A percentile compares a stretch with the other conserved stretches of the same genome.
Evolutionary conservation across 2,329 filamentous ascomycete species (phyloP).

Genomic region (Tolypocladium cylindrosporum): DNA sequence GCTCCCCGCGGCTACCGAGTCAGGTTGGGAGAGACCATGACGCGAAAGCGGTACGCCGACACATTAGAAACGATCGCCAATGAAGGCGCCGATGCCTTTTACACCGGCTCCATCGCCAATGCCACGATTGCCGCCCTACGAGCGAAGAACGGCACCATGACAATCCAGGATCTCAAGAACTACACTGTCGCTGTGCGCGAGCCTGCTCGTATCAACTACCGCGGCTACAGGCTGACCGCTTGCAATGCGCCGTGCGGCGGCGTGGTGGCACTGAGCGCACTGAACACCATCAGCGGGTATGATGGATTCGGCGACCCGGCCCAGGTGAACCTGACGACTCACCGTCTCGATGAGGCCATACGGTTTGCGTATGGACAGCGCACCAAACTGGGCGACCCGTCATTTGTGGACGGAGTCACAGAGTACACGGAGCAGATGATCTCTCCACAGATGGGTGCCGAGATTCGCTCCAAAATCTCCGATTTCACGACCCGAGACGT

Average conservation of each 20-base stretch:
- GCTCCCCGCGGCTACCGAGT: conserved; percentile 62
- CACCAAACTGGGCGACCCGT: conserved; percentile 65
- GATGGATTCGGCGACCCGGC: conserved; percentile 47
- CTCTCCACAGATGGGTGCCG: conserved; percentile 47
- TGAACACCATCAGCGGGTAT: conserved; percentile 71
- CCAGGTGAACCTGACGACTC: conserved; percentile 53
- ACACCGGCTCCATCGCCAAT: conserved; percentile 58
- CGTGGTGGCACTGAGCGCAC: conserved; percentile 56
- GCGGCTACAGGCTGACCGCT: conserved; percentile 59
- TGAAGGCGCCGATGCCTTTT: conserved; percentile 58
- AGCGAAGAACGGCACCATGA: conserved; percentile 65
- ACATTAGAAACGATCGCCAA: conserved; percentile 62
- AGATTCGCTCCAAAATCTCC: conserved; percentile 35
- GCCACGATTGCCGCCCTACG: conserved; percentile 58
- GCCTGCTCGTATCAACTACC: conserved; percentile 51
- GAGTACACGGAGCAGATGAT: conserved; percentile 55
- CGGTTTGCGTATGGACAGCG: conserved; percentile 72
- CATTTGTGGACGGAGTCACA: conserved; percentile 52
- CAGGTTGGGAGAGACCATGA: conserved; percentile 62
- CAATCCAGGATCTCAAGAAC: conserved; percentile 57
- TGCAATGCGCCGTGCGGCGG: conserved; percentile 66
- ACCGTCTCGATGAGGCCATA: conserved; percentile 75
- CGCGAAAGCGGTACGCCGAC: conserved; percentile 62
- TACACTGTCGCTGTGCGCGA: conserved; percentile 59
- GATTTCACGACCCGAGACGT: conserved; percentile 27